Conservation (phyloP, 495 filamentous ascomycete species). For the Aspergillus nanangensis region DNA sequence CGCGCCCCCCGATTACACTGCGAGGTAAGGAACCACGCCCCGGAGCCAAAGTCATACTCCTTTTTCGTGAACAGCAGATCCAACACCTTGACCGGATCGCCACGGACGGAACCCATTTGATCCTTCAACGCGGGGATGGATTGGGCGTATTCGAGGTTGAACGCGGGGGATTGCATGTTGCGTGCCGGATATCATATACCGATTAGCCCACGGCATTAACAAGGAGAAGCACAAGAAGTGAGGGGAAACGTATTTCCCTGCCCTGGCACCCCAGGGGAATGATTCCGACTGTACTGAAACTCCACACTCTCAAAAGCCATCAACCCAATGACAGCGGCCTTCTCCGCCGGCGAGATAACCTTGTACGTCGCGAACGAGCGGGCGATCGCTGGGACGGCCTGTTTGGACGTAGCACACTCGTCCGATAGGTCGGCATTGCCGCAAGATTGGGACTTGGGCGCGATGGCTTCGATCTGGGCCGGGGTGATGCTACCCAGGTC, state of each 20-base stretch:
- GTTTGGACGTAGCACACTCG: slow-evolving; percentile 64
- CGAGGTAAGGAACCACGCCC: slow-evolving; percentile 68
- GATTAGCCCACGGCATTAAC: background rate
- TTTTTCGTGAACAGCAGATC: slow-evolving; percentile 54
- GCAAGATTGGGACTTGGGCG: slow-evolving; percentile 29
- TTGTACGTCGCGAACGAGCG: slow-evolving; percentile 52
- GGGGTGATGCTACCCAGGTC: too few species aligned
- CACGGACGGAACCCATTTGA: slow-evolving; percentile 27
- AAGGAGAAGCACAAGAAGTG: slow-evolving; percentile 1
- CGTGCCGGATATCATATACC: slow-evolving; percentile 42
- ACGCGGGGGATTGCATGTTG: slow-evolving; percentile 69
- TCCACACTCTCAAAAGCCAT: slow-evolving; percentile 67
- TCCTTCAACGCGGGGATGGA: slow-evolving; percentile 46
- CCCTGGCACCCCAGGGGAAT: slow-evolving; percentile 55
- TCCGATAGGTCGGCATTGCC: slow-evolving; percentile 18
- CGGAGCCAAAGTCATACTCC: slow-evolving; percentile 65
- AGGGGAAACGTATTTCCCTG: slow-evolving; percentile 58
- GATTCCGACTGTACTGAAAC: slow-evolving; percentile 65
- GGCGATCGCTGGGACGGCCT: slow-evolving; percentile 55
- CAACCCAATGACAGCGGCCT: slow-evolving; percentile 57
- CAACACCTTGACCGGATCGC: slow-evolving; percentile 46
- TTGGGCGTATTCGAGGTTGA: slow-evolving; percentile 58
- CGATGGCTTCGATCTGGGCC: slow-evolving; percentile 45
- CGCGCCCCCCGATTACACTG: slow-evolving; percentile 53
- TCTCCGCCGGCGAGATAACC: slow-evolving; percentile 49